A percentile compares a stretch with the other conserved stretches of the same genome.
phyloP scores from a whole-genome alignment of 2,329 filamentous ascomycete species.

The Pseudogymnoascus sp. region DNA sequence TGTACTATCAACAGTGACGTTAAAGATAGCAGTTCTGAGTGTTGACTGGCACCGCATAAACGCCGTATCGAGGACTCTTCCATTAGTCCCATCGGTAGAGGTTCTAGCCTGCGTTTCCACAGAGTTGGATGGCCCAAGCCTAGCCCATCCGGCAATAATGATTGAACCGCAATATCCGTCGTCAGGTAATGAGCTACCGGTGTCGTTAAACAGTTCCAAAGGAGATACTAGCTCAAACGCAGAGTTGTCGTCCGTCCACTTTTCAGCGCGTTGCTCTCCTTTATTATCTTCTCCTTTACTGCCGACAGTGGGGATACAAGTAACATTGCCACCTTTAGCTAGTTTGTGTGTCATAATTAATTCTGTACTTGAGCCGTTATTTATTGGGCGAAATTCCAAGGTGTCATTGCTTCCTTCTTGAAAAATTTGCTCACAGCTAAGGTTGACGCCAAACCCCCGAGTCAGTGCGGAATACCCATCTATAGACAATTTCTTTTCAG shows the following conservation, averaged over 20 bases:
- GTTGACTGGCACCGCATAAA: no score
- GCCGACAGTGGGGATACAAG: no score
- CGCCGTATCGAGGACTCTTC: no score
- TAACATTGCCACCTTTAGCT: background rate
- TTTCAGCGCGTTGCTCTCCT: no score
- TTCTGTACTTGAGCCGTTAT: conserved; percentile 1
- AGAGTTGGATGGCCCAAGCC: no score
- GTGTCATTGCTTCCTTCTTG: conserved; percentile 1
- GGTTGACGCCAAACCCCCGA: conserved; percentile 26
- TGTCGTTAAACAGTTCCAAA: background rate
- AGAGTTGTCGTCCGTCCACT: no score
- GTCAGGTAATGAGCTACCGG: background rate
- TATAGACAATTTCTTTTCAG: background rate
- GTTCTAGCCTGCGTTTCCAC: no score
- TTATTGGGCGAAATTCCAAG: background rate
- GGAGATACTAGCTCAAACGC: background rate
- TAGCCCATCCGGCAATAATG: conserved; percentile 16
- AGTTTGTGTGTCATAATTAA: conserved; percentile 8
- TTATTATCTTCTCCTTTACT: no score
- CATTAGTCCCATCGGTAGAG: no score
- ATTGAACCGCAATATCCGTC: conserved; percentile 12
- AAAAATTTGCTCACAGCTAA: conserved; percentile 27
- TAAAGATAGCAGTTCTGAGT: no score
- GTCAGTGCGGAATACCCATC: conserved; percentile 25
- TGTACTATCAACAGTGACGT: no score